These are phyloP conservation scores for Trichoderma asperelloides DNA, from an alignment of 495 filamentous ascomycete species.

Conservation along the genomic window DNA sequence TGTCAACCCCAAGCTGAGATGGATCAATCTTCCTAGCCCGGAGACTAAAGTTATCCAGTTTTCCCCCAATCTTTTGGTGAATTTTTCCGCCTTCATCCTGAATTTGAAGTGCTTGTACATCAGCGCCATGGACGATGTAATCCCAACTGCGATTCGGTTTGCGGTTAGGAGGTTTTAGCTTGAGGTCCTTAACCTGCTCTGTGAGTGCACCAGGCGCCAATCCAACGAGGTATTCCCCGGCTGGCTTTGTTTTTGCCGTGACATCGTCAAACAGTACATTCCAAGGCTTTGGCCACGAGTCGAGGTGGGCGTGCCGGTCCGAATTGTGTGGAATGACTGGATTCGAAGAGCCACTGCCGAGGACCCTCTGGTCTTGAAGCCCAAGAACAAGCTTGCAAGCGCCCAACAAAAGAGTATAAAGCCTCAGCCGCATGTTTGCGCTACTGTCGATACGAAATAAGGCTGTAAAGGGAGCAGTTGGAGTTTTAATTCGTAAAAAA, in stretches of 20 bases:
- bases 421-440: slow-evolving; percentile 71
- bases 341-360: slow-evolving; percentile 37
- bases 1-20: slow-evolving; percentile 70
- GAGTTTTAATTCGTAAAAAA: too few relatives aligned
- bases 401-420: slow-evolving; percentile 66
- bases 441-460: too few relatives aligned
- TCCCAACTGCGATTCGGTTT: slow-evolving; percentile 77
- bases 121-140: slow-evolving; percentile 67
- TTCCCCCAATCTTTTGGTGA: slow-evolving; percentile 78
- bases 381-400: slow-evolving; percentile 51
- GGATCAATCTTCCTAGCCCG: slow-evolving; percentile 89
- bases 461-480: too few relatives aligned
- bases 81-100: slow-evolving; percentile 63
- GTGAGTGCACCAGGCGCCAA: slow-evolving; percentile 75
- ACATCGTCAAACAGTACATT: slow-evolving; percentile 40
- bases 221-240: slow-evolving; percentile 87
- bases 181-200: slow-evolving; percentile 59
- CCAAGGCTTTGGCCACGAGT: slow-evolving; percentile 53
- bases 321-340: slow-evolving; percentile 33
- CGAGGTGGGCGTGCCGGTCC: slow-evolving; percentile 34
- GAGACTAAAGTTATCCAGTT: slow-evolving; percentile 77
- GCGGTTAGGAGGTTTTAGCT: slow-evolving; percentile 75
- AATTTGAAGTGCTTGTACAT: slow-evolving; percentile 76
- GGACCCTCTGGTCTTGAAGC: slow-evolving; percentile 48
- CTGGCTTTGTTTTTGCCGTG: slow-evolving; percentile 54